A percentile compares a stretch with the other conserved stretches of the same genome.
Conservation (phyloP, 2,329 filamentous ascomycete species). For the Orbilia oligospora region DNA sequence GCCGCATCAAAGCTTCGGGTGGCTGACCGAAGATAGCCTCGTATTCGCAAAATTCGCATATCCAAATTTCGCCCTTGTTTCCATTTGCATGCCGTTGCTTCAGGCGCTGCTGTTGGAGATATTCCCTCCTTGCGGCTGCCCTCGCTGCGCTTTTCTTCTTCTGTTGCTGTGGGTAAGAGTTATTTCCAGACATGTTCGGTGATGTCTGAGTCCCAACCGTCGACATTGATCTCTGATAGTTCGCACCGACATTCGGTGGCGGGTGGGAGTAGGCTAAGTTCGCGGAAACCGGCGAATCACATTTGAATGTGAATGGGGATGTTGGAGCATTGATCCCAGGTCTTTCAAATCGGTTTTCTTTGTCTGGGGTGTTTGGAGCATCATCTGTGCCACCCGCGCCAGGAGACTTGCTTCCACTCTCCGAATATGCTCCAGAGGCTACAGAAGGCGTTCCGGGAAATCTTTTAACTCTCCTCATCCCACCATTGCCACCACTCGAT, state of each 20-base stretch:
- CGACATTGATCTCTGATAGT: conserved; percentile 66
- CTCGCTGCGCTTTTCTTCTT: conserved; percentile 74
- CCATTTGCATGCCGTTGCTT: conserved; percentile 59
- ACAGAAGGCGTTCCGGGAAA: conserved; percentile 45
- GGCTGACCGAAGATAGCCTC: conserved; percentile 93
- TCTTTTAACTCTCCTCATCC: conserved; percentile 50
- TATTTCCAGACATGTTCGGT: conserved; percentile 68
- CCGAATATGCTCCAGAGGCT: conserved; percentile 33
- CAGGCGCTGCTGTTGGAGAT: conserved; percentile 79
- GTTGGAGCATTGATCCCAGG: conserved; percentile 53
- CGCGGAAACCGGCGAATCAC: conserved; percentile 76
- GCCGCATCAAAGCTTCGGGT: conserved; percentile 85
- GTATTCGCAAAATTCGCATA: conserved; percentile 98
- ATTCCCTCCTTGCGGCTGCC: conserved; percentile 81
- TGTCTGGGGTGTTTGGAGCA: conserved; percentile 51
- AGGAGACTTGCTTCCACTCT: conserved; percentile 38
- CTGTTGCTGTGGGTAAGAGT: conserved; percentile 66
- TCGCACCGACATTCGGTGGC: conserved; percentile 66
- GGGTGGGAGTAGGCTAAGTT: conserved; percentile 62
- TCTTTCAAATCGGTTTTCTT: conserved; percentile 53
- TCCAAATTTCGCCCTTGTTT: conserved; percentile 81
- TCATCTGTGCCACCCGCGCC: conserved; percentile 42
- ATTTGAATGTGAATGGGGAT: conserved; percentile 96
- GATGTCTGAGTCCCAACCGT: conserved; percentile 74
- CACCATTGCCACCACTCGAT: conserved; percentile 39